Conservation (phyloP, 2,329 filamentous ascomycete species). For the Fusarium sp. region DNA sequence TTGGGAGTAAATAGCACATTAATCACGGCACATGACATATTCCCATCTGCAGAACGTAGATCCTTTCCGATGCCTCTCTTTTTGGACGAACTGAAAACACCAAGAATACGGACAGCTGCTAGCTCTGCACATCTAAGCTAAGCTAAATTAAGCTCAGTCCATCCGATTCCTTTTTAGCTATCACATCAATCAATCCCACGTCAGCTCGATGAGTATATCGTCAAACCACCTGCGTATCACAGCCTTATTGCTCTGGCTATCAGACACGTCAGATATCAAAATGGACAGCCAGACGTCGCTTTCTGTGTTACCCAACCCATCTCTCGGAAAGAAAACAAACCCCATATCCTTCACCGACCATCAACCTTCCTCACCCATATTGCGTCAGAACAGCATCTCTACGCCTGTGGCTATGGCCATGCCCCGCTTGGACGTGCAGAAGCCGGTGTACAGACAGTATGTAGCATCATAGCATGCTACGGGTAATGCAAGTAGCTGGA, state of each 20-base stretch:
- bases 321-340: slow-evolving; percentile 8
- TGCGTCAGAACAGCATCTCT: slow-evolving; percentile 29
- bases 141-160: slow-evolving; percentile 17
- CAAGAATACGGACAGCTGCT: not conserved
- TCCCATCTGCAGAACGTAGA: slow-evolving; percentile 18
- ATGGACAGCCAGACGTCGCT: not conserved
- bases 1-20: slow-evolving; percentile 18
- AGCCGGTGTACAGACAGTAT: slow-evolving; percentile 26
- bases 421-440: slow-evolving; percentile 28
- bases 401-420: not conserved
- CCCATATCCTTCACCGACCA: slow-evolving; percentile 26
- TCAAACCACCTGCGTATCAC: slow-evolving; percentile 21
- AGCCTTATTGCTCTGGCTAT: slow-evolving; percentile 7
- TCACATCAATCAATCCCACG: slow-evolving; percentile 16
- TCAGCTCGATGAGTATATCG: slow-evolving; percentile 26
- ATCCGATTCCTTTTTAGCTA: slow-evolving; percentile 6
- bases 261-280: slow-evolving; percentile 22
- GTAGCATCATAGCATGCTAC: not conserved
- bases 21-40: slow-evolving; percentile 9
- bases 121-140: not conserved
- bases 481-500: slow-evolving; percentile 27
- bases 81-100: slow-evolving; percentile 20
- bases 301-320: slow-evolving; percentile 5
- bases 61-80: slow-evolving; percentile 15
- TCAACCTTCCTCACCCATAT: slow-evolving; percentile 19